Conservation (phyloP, 108 stramenopile genomes). For the Cyclotella cryptica region DNA sequence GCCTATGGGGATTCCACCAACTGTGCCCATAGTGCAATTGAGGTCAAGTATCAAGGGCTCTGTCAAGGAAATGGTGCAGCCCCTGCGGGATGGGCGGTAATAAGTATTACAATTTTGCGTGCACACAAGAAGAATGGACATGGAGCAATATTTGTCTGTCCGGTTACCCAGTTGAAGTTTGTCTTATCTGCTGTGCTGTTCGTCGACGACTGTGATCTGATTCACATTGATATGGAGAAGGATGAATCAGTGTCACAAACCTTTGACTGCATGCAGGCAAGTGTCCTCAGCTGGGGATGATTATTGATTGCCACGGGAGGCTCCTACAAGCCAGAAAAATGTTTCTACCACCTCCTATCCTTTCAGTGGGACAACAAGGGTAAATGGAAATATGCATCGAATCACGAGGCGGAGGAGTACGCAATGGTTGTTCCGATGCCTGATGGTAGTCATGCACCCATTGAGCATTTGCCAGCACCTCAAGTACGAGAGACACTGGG, state of each 20-base stretch:
- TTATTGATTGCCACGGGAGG: constrained; percentile 23
- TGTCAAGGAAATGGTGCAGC: constrained; percentile 61
- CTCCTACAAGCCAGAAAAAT: no score
- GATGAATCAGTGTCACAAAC: neutral
- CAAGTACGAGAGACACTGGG: no score
- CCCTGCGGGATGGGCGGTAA: constrained; percentile 19
- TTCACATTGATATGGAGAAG: no score
- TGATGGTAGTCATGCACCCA: neutral
- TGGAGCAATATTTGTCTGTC: no score
- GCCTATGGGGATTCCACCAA: no score
- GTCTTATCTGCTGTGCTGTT: no score
- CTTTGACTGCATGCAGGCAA: constrained; percentile 6
- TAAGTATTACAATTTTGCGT: neutral
- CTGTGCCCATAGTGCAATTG: neutral
- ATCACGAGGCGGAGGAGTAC: neutral
- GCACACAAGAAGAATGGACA: no score
- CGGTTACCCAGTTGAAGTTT: no score
- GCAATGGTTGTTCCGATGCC: constrained; percentile 3
- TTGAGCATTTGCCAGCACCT: constrained; percentile 2
- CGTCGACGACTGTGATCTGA: no score
- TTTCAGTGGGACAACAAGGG: no score
- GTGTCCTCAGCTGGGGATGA: constrained; percentile 13
- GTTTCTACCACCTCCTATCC: no score
- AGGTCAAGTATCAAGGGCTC: constrained; percentile 11
- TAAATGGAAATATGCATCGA: neutral